Conservation (phyloP, 2,329 filamentous ascomycete genomes). For the Colletotrichum noveboracense region DNA sequence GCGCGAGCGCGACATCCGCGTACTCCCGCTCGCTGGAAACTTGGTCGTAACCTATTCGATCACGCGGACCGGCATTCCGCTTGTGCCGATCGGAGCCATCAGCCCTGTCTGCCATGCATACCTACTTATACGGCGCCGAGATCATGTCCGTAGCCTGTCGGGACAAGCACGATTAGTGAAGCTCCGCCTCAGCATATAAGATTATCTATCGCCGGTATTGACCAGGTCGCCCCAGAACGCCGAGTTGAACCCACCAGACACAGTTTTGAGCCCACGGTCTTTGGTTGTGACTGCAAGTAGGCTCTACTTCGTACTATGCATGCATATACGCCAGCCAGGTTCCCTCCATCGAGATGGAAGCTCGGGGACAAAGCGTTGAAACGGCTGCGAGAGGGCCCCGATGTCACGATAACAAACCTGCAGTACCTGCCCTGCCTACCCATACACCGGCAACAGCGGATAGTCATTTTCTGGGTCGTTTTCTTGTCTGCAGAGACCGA, state of each 20-base stretch:
- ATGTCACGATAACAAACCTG: background rate
- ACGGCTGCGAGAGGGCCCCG: background rate
- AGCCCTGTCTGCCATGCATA: background rate
- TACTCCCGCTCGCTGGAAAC: background rate
- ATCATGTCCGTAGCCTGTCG: background rate
- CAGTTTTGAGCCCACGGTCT: background rate
- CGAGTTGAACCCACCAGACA: background rate
- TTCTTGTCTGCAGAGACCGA: background rate
- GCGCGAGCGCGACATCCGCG: background rate
- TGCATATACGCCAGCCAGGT: background rate
- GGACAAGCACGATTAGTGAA: background rate
- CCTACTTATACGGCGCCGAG: background rate
- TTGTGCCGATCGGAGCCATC: background rate
- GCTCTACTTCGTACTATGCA: background rate
- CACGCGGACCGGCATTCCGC: background rate
- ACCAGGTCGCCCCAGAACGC: background rate
- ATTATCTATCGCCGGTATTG: background rate
- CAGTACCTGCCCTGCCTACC: too few relatives aligned
- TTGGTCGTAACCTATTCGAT: background rate
- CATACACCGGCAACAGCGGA: conserved; percentile 1
- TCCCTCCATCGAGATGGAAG: background rate
- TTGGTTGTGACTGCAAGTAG: background rate
- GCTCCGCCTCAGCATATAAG: background rate
- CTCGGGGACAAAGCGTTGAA: conserved; percentile 11
- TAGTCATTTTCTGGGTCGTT: background rate